Percentiles rank a stretch among this genome's conserved stretches.
Conservation (phyloP, 129 eudicot genomes). For the Flaveria robusta region DNA sequence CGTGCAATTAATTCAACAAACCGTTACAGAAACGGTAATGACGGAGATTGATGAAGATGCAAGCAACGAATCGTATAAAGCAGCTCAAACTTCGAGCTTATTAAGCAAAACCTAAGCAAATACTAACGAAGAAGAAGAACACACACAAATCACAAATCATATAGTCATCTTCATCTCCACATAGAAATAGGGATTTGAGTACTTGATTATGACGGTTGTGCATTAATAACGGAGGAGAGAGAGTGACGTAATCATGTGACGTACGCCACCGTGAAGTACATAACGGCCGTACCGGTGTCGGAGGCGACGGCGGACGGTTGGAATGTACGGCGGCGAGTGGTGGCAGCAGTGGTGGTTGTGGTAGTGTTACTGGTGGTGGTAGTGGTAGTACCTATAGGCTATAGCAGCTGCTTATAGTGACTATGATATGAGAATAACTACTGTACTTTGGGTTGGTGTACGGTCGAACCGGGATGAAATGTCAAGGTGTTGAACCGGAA, state of each 20-base stretch:
- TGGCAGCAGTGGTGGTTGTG: background rate
- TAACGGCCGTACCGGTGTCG: constrained; percentile 16
- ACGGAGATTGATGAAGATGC: constrained; percentile 32
- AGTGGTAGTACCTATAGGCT: too few species aligned
- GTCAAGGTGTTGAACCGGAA: background rate
- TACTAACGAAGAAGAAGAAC: background rate
- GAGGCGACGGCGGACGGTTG: constrained; percentile 31
- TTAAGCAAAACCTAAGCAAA: constrained; percentile 12
- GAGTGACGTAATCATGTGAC: constrained; percentile 31
- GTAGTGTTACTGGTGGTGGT: constrained; percentile 5
- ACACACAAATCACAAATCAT: constrained; percentile 13
- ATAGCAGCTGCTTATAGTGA: constrained; percentile 20
- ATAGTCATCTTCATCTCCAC: constrained; percentile 11
- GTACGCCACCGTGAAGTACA: constrained; percentile 28
- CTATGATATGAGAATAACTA: constrained; percentile 16
- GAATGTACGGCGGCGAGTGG: constrained; percentile 11
- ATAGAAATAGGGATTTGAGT: too few species aligned
- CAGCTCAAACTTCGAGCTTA: constrained; percentile 13
- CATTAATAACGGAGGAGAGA: constrained; percentile 29
- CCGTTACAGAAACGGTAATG: constrained; percentile 33
- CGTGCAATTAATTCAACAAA: constrained; percentile 14
- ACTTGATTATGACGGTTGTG: constrained; percentile 21
- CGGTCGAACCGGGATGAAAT: constrained; percentile 2
- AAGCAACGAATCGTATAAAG: constrained; percentile 29
- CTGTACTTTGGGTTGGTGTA: constrained; percentile 23